phyloP scores from a whole-genome alignment of 345 rosid species.

The Mangifera indica region DNA sequence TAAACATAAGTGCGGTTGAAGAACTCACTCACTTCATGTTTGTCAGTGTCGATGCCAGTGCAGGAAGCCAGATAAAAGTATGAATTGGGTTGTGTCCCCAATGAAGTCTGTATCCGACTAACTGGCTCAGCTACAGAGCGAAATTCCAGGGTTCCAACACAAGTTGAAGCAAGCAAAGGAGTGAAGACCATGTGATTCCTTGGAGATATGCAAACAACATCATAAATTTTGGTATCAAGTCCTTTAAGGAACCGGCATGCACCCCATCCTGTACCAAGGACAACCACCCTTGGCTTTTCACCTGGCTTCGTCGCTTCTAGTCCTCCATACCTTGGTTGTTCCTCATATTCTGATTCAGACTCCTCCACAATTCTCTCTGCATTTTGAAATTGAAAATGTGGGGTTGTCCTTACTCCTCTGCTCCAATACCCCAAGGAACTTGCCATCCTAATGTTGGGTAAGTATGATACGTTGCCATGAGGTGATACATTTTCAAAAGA shows the following conservation, averaged over 20 bases:
- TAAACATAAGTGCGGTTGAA: background rate
- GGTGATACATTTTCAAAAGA: constrained; percentile 23
- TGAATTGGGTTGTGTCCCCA: constrained; percentile 69
- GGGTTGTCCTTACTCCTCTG: constrained; percentile 53
- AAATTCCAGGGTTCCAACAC: constrained; percentile 84
- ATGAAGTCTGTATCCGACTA: constrained; percentile 70
- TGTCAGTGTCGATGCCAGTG: constrained; percentile 56
- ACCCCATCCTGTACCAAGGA: constrained; percentile 81
- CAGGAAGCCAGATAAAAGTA: constrained; percentile 87
- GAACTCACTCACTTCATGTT: constrained; percentile 58
- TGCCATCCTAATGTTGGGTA: constrained; percentile 21
- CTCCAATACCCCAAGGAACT: constrained; percentile 32
- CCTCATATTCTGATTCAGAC: constrained; percentile 43
- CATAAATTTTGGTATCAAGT: constrained; percentile 50
- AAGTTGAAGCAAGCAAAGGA: constrained; percentile 75
- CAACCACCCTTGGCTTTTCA: constrained; percentile 71
- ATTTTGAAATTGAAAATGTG: constrained; percentile 32
- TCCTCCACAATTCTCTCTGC: constrained; percentile 39
- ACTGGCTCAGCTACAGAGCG: constrained; percentile 91
- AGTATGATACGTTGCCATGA: constrained; percentile 21
- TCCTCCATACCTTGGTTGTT: constrained; percentile 40
- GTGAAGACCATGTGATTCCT: constrained; percentile 89
- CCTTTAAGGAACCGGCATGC: constrained; percentile 79
- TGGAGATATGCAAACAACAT: constrained; percentile 70
- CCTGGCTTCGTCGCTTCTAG: constrained; percentile 62